Evolutionary conservation across 345 rosid species (phyloP).

Genomic region (Sapria himalayana): DNA sequence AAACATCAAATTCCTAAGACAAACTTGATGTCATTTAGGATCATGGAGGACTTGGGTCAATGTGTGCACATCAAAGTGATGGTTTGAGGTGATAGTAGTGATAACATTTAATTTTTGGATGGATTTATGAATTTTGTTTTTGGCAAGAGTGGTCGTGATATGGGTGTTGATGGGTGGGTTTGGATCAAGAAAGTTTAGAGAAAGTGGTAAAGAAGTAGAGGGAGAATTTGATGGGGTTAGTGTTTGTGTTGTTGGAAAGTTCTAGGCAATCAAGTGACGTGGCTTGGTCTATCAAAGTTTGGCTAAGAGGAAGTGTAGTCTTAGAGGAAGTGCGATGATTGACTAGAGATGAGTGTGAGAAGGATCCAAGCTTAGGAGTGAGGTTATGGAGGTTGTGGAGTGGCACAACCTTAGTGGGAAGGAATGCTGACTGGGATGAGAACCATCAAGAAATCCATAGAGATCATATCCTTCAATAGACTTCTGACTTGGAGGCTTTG

Average conservation of each 20-base stretch:
- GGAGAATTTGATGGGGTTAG: background rate
- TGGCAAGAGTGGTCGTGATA: background rate
- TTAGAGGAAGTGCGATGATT: background rate
- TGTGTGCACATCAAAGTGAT: background rate
- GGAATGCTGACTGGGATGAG: too few relatives aligned
- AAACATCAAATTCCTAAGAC: background rate
- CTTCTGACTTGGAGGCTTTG: too few relatives aligned
- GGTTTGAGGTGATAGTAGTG: background rate
- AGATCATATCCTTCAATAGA: too few relatives aligned
- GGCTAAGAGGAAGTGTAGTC: too few relatives aligned
- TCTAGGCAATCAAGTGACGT: background rate
- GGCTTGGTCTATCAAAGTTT: background rate
- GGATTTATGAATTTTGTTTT: background rate
- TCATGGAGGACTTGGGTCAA: background rate
- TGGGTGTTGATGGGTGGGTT: background rate
- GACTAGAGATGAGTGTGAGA: background rate
- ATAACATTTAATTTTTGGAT: background rate
- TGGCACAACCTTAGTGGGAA: too few relatives aligned
- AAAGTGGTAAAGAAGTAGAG: background rate
- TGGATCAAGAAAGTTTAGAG: background rate
- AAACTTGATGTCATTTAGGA: background rate
- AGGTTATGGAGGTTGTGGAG: background rate
- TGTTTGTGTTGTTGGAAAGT: background rate
- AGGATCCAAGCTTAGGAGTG: background rate
- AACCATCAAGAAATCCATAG: too few relatives aligned